phyloP scores from a whole-genome alignment of 2,329 filamentous ascomycete species.

The Penicillium sclerotigenum region DNA sequence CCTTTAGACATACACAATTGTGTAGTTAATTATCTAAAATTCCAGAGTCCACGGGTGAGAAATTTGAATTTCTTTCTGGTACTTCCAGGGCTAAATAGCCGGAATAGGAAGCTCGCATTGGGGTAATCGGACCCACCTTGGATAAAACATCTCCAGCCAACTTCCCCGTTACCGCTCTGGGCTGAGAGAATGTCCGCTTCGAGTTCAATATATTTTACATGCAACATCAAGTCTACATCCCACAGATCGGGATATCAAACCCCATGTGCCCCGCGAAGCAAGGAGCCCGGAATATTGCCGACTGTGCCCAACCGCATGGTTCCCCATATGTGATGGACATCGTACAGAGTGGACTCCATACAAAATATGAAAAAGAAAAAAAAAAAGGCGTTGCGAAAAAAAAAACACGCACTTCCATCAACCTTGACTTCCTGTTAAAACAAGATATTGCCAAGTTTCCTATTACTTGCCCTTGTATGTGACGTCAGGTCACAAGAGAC shows the following conservation, averaged over 20 bases:
- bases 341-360: not conserved
- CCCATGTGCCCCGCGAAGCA: slow-evolving; percentile 25
- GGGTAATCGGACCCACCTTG: slow-evolving; percentile 21
- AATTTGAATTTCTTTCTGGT: not conserved
- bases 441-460: slow-evolving; percentile 1
- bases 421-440: not conserved
- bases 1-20: no score
- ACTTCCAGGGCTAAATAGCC: not conserved
- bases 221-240: slow-evolving; percentile 13
- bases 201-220: slow-evolving; percentile 10
- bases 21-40: not conserved
- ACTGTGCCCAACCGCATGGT: slow-evolving; percentile 18
- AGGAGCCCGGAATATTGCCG: slow-evolving; percentile 23
- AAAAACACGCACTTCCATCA: not conserved
- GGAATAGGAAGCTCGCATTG: slow-evolving; percentile 19
- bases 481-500: slow-evolving; percentile 21
- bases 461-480: slow-evolving; percentile 7
- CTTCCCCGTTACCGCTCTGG: slow-evolving; percentile 20
- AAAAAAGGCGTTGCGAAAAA: not conserved
- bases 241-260: not conserved
- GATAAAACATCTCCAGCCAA: not conserved
- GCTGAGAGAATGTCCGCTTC: slow-evolving; percentile 29
- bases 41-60: not conserved
- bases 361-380: not conserved
- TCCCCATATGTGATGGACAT: slow-evolving; percentile 10